Percentiles rank a stretch among this genome's conserved stretches.
Evolutionary conservation across 2,329 filamentous ascomycete species (phyloP).

Genomic region (Colletotrichum coccodes): DNA sequence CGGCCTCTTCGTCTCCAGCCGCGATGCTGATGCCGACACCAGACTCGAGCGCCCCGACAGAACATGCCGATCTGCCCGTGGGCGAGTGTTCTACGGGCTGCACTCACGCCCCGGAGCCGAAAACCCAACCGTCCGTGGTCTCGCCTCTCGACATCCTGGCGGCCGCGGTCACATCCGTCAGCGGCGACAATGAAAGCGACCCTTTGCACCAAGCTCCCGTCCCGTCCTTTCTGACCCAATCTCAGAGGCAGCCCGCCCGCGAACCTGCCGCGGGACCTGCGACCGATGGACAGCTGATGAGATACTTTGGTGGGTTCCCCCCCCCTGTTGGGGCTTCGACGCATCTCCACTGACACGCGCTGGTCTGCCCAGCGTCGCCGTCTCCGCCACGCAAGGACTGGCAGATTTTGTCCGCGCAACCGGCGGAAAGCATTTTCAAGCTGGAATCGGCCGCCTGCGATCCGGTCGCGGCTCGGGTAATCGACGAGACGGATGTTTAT

Average conservation of each 20-base stretch:
- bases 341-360: not conserved
- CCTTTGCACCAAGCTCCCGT: no score
- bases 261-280: not conserved
- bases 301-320: conserved; percentile 35
- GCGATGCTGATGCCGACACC: no score
- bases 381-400: no score
- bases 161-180: no score
- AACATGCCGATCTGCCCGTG: not conserved
- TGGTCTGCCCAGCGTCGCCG: no score
- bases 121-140: not conserved
- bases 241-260: no score
- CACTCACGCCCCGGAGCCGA: not conserved
- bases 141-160: conserved; percentile 38
- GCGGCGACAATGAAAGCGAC: no score
- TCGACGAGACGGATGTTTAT: conserved; percentile 35
- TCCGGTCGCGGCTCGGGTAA: conserved; percentile 35
- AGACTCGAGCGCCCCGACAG: no score
- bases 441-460: conserved; percentile 37
- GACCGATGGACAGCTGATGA: conserved; percentile 3
- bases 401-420: conserved; percentile 36
- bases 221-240: no score
- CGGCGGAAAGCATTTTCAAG: conserved; percentile 35
- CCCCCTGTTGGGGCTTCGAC: no score
- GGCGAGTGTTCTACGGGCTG: not conserved
- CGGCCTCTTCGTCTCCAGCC: no score